A percentile compares a stretch with the other conserved stretches of the same genome.
These are phyloP conservation scores for Dioszegia crocea DNA, from an alignment of 768 basidiomycete genomes.

Conservation along the genomic window DNA sequence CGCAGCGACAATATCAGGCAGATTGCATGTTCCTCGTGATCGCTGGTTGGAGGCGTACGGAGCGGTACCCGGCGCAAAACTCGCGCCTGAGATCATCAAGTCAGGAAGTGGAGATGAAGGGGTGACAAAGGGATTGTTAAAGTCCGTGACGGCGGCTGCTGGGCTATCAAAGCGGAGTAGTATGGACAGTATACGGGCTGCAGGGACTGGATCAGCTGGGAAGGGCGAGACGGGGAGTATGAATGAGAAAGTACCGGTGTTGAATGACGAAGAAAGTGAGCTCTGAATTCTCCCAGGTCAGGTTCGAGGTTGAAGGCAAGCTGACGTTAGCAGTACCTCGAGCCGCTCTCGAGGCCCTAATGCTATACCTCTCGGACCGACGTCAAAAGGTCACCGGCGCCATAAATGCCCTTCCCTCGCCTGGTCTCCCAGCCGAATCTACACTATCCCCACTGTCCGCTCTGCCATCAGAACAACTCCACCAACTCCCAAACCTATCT, in stretches of 20 bases:
- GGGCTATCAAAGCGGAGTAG: conserved; percentile 38
- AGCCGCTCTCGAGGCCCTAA: conserved; percentile 71
- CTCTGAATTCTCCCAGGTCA: neutral
- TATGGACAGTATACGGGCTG: conserved; percentile 37
- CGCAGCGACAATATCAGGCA: conserved; percentile 66
- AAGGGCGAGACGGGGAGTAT: conserved; percentile 5
- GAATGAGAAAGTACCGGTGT: conserved; percentile 13
- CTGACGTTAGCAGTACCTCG: conserved; percentile 32
- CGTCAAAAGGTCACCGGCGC: conserved; percentile 79
- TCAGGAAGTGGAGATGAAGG: conserved; percentile 12
- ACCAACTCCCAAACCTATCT: conserved; percentile 66
- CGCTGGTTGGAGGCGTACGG: conserved; percentile 80
- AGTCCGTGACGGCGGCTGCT: conserved; percentile 21
- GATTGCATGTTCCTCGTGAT: conserved; percentile 64
- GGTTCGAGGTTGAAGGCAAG: too few relatives aligned
- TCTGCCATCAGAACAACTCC: conserved; percentile 60
- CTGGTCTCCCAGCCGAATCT: conserved; percentile 65
- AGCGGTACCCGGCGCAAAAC: conserved; percentile 54
- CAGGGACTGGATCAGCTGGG: conserved; percentile 16
- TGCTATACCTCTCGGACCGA: conserved; percentile 81
- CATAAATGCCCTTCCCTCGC: conserved; percentile 62
- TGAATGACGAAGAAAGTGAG: conserved; percentile 38
- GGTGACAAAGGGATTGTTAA: conserved; percentile 33
- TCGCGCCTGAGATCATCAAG: conserved; percentile 43
- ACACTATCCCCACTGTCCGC: conserved; percentile 59